phyloP scores from a whole-genome alignment of 2,329 filamentous ascomycete species.

The Fusarium sp. region DNA sequence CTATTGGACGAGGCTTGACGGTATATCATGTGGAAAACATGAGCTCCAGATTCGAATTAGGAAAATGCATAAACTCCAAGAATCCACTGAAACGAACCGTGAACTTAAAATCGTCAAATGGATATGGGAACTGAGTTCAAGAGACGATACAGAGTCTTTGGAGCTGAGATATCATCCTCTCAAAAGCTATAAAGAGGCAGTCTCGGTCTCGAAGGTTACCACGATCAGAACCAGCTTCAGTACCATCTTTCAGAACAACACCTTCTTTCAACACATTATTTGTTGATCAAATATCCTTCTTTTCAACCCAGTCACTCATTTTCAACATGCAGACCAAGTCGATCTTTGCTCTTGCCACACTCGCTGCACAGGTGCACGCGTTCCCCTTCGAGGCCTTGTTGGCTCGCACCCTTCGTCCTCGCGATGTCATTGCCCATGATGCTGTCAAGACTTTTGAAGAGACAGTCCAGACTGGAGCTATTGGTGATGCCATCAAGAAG shows the following conservation, averaged over 20 bases:
- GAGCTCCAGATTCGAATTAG: neutral
- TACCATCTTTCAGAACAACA: neutral
- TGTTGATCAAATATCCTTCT: neutral
- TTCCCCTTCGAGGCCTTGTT: slow-evolving; percentile 4
- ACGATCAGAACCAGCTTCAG: neutral
- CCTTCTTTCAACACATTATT: neutral
- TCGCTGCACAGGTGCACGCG: slow-evolving; percentile 7
- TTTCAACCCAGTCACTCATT: neutral
- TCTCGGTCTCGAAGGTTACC: neutral
- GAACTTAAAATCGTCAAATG: slow-evolving; percentile 1
- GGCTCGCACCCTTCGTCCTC: slow-evolving; percentile 5
- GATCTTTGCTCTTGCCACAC: slow-evolving; percentile 3
- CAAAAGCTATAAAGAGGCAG: neutral
- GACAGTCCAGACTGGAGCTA: slow-evolving; percentile 41
- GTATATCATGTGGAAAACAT: neutral
- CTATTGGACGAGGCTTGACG: neutral
- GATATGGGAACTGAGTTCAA: neutral
- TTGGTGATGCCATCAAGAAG: slow-evolving; percentile 45
- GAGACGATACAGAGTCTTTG: neutral
- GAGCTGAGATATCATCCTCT: neutral
- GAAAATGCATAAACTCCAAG: neutral
- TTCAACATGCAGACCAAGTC: slow-evolving; percentile 4
- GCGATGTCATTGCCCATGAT: slow-evolving; percentile 43
- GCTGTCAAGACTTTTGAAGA: slow-evolving; percentile 43
- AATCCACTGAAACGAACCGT: neutral